These are phyloP conservation scores for Saccharomycopsis guyanensis DNA, from an alignment of 805 yeast species.

Conservation along the genomic window DNA sequence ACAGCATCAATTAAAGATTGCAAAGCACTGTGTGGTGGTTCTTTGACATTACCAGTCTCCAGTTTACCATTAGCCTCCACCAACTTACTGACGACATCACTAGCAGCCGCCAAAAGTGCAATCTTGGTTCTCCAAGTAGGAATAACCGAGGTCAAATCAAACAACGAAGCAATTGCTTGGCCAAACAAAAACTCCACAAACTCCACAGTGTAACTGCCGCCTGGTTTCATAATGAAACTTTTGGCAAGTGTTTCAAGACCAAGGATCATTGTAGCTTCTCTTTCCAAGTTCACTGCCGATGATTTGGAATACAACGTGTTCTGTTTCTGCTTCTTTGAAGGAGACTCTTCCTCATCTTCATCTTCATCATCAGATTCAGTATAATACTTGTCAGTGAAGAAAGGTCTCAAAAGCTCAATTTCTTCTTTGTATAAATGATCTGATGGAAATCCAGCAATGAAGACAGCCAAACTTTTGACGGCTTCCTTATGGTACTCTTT, in stretches of 20 bases:
- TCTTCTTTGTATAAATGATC: conserved; percentile 29
- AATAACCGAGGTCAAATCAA: conserved; percentile 25
- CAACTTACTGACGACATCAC: conserved; percentile 21
- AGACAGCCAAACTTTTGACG: conserved; percentile 45
- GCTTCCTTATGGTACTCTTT: conserved; percentile 53
- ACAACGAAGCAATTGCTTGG: conserved; percentile 25
- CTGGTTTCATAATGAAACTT: conserved; percentile 24
- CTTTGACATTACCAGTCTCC: background rate
- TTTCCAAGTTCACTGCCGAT: conserved; percentile 34
- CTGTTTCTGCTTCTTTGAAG: conserved; percentile 24
- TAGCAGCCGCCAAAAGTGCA: conserved; percentile 37
- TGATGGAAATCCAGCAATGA: conserved; percentile 33
- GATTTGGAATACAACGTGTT: conserved; percentile 32
- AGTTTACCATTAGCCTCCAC: background rate
- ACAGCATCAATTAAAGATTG: conserved; percentile 17
- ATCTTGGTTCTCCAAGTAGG: conserved; percentile 59
- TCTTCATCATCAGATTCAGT: conserved; percentile 33
- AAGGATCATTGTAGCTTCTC: conserved; percentile 41
- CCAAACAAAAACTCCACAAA: conserved; percentile 27
- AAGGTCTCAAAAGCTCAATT: conserved; percentile 26
- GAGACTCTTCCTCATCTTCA: conserved; percentile 27
- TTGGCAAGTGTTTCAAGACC: conserved; percentile 32
- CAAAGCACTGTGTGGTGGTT: background rate
- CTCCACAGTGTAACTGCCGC: conserved; percentile 21
- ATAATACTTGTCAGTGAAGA: conserved; percentile 34